phyloP scores from a whole-genome alignment of 352 stramenopile genomes.

The Pythium rishiriense region DNA sequence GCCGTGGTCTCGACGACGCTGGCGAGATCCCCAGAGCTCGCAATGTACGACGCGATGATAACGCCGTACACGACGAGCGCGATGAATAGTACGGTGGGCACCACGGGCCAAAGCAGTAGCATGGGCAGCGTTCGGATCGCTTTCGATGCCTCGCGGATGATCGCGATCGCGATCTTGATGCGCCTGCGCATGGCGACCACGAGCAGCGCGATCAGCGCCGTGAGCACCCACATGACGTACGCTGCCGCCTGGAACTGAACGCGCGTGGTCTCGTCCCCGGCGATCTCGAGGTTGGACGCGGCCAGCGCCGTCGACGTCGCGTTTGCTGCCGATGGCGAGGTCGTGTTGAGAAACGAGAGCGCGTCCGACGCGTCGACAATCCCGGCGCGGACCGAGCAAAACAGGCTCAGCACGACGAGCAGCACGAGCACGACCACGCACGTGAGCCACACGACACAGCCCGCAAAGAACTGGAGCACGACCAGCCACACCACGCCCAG shows the following conservation, averaged over 20 bases:
- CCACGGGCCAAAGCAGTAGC: slow-evolving; percentile 60
- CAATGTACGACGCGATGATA: slow-evolving; percentile 51
- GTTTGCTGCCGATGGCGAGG: slow-evolving; percentile 21
- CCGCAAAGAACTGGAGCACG: slow-evolving; percentile 76
- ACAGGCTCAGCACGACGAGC: slow-evolving; percentile 72
- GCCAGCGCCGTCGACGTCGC: slow-evolving; percentile 24
- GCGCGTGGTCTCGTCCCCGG: slow-evolving; percentile 38
- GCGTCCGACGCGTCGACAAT: slow-evolving; percentile 49
- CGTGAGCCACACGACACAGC: slow-evolving; percentile 79
- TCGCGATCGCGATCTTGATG: slow-evolving; percentile 65
- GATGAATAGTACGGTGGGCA: slow-evolving; percentile 58
- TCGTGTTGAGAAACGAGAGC: slow-evolving; percentile 51
- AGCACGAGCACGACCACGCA: slow-evolving; percentile 61
- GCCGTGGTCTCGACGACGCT: slow-evolving; percentile 25
- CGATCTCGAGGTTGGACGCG: slow-evolving; percentile 26
- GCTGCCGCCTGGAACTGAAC: slow-evolving; percentile 66
- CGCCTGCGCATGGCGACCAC: slow-evolving; percentile 70
- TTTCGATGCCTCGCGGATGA: slow-evolving; percentile 70
- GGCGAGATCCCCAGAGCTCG: slow-evolving; percentile 57
- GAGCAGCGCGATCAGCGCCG: slow-evolving; percentile 50
- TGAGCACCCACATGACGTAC: slow-evolving; percentile 59
- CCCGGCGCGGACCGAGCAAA: slow-evolving; percentile 68
- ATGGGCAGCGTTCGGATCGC: slow-evolving; percentile 60
- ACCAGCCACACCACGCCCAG: slow-evolving; percentile 73
- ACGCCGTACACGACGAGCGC: slow-evolving; percentile 59